Base-by-base conservation (phyloP, 768 basidiomycete species). In the Boletellus sp. region DNA sequence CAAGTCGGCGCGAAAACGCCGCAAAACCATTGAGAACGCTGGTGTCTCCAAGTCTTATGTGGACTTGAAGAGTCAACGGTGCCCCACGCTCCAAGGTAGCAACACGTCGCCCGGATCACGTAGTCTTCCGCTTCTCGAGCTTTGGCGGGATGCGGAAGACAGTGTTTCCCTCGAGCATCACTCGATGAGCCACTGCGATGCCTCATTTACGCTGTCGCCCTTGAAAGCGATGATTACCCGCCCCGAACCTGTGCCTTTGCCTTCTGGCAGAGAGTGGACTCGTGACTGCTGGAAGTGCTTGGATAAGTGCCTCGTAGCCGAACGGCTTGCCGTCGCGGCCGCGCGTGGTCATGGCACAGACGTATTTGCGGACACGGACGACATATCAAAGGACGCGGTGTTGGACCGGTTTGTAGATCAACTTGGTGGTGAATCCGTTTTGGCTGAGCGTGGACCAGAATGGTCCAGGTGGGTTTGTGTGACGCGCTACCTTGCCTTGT, bases 201-300 rank as follows among this genome's bases (percentile, higher is more conserved):
- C 52, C 15, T 53, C 58, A 1, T 56, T 62, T 36, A 39, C 54
- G 1, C 15, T 56, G 26, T 63, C 61, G 0, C 64, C 63, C 12
- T 26, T 52, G 34, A 60, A 57, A 32, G 19, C 36, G 22, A 19
- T 5, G 32, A 15, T 28, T 2, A 49, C 47, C 32, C 20, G 0
- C 11, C 35, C 45, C 4, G 45, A 41, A n/a, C 38, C 48, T 22
- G n/a, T 42, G 0, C 34, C 52, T 16, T 53, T 56, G 8, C 54
- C 59, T 34, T 23, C 13, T 1, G 38, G 45, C 12, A 55, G 69
- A 13, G 70, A 67, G 35, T 94, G 90, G 90, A 73, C 75, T 4
- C 85, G 84, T 59, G 78, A 79, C 19, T 86, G 91, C 45, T 94
- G 90, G 90, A 90, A 86, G 64, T 61, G 74, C 42, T 72, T 94